Evolutionary conservation across 2,329 filamentous ascomycete genomes (phyloP).

Genomic region (Scleromitrula shiraiana): DNA sequence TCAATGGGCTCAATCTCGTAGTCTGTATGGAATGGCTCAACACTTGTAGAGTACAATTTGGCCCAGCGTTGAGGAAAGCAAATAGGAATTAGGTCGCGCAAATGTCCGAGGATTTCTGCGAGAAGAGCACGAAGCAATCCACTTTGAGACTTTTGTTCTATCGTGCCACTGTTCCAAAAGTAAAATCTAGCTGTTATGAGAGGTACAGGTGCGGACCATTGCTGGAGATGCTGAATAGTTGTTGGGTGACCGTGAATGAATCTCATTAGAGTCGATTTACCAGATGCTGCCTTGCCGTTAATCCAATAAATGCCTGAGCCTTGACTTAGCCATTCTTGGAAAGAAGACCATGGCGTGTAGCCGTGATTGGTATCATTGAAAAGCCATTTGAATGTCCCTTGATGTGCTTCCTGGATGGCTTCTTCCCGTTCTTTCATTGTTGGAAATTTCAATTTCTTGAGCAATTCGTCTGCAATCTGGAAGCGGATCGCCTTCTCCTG

Average conservation of each 20-base stretch:
- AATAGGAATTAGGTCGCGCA: too few relatives aligned
- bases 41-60: neutral
- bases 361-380: neutral
- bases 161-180: conserved; percentile 37
- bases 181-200: conserved; percentile 34
- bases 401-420: neutral
- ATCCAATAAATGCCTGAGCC: conserved; percentile 15
- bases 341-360: conserved; percentile 1
- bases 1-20: neutral
- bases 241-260: conserved; percentile 7
- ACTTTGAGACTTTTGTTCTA: conserved; percentile 7
- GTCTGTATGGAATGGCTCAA: neutral
- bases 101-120: conserved; percentile 3
- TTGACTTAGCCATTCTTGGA: conserved; percentile 8
- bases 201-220: conserved; percentile 22
- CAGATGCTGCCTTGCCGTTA: conserved; percentile 21
- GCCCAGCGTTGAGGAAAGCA: neutral
- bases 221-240: conserved; percentile 10
- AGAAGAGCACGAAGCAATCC: conserved; percentile 10
- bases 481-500: neutral
- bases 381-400: conserved; percentile 14
- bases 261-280: conserved; percentile 21
- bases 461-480: neutral
- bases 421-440: conserved; percentile 6
- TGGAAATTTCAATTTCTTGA: conserved; percentile 5